Evolutionary conservation across 2,329 filamentous ascomycete genomes (phyloP), one percentile per base, ranked within the genome.

Genomic region (Seiridium unicorne): DNA sequence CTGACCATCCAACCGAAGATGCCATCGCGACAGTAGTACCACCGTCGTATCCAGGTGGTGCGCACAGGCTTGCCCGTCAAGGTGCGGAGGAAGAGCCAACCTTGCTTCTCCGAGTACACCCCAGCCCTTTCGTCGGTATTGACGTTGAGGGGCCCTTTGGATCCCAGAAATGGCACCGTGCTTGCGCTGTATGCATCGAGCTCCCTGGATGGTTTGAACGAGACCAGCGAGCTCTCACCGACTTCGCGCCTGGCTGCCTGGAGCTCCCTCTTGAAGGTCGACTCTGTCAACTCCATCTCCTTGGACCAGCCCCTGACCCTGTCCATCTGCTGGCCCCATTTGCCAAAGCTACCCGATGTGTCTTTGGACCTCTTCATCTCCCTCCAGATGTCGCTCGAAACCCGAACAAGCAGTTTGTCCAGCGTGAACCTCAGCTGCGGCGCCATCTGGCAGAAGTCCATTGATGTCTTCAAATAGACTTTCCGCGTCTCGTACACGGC

Each of bases 1-100:
- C 96, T 93, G 26, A 95, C 85, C 4, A 99, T 82, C 87, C 93
- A 98, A 31, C 95, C 95, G 74, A 99, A 98, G 60, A 98, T 95
- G 44, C 95, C 94, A 70, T 96, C 89, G 64, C 94, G 93, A 67
- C 97, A 89, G 73, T 97, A 98, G 71, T 95, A 97, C 95, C 95
- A 99, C 57, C 94, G 85, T 61, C 92, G 86, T 34, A 92, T 84
- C 95, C 95, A 99, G 46, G 86, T 84, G n/a, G 93, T 92, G 62
- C 94, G 84, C 11, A 93, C 91, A 0, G 94, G 94, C 73, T 97
- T 98, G 42, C 93, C 93, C 1, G 91, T 88, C 6, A 93, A 79
- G 1, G 89, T 91, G 56, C 92, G 85, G 66, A 97, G 74, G 73
- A 93, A 96, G 2, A 99, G 78, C 95, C 95, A 99, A 3, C 94